Conservation (phyloP, 139 green algal genomes). For the Ettlia oleoabundans region DNA sequence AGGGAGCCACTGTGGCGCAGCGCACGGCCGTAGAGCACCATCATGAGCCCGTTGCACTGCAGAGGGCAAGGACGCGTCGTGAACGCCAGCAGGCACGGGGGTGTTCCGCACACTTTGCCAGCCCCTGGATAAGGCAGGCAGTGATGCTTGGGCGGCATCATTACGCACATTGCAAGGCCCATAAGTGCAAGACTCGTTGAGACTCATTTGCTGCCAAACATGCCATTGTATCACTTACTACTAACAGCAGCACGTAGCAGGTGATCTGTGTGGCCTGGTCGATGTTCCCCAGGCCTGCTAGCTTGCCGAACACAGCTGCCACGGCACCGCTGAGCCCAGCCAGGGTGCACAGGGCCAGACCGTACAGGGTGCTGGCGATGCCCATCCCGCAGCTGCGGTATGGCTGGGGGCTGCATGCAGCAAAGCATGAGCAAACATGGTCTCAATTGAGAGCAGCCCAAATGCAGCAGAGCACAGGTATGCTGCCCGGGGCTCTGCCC, state of each 20-base stretch:
- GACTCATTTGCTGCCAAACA: neutral
- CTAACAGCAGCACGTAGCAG: conserved; percentile 14
- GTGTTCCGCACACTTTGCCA: no score
- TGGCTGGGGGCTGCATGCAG: no score
- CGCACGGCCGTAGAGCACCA: conserved; percentile 8
- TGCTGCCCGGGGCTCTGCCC: no score
- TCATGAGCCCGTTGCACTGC: conserved; percentile 24
- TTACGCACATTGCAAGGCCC: no score
- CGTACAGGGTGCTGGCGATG: neutral
- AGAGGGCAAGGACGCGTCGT: neutral
- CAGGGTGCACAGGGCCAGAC: conserved; percentile 7
- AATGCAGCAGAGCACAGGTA: no score
- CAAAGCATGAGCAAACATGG: no score
- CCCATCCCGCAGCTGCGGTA: no score
- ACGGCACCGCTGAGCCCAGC: conserved; percentile 10
- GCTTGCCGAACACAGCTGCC: conserved; percentile 30
- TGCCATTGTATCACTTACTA: neutral
- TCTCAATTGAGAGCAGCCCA: no score
- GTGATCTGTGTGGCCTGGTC: neutral
- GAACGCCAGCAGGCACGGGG: neutral
- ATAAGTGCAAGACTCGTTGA: neutral
- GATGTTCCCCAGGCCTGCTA: neutral
- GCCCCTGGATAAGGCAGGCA: no score
- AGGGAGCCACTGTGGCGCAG: conserved; percentile 24
- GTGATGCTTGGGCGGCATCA: no score